Base-by-base conservation (phyloP, 163 green algal species). In the Scenedesmus sp. region DNA sequence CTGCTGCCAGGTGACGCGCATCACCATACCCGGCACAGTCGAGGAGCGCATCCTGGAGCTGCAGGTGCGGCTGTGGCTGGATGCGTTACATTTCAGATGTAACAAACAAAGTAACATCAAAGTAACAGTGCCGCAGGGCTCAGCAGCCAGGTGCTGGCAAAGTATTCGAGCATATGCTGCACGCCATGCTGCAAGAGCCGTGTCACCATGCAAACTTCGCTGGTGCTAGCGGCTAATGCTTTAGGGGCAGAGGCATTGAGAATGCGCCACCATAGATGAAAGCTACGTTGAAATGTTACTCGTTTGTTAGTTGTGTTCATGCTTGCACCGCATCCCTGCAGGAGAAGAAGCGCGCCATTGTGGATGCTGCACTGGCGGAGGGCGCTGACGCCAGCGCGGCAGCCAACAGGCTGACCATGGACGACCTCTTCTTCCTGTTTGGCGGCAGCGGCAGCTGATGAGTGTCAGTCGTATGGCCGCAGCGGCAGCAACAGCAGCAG, bases 41-140 rank as follows among this genome's bases (percentile, higher is more conserved):
- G 97, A 99, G 93, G 97, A 99, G 64, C 91, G 95, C n/a, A 99
- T 99, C 88, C 90, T 99, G 83, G 90, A 96, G 93, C 94, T 99
- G 84, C 97, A 99, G 95, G 93, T 96, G 55, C 8, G 90, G 34
- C 34, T 62, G 4, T 23, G 46, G 12, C 62, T 73, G 62, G 10
- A 64, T 64, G 59, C 59, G 8, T 64, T 64, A 1, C 59, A 15
- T 64, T 15, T 64, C 59, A 64, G 59, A 46, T 46, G 34, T 46
- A 46, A 46, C 34, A 46, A 46, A 46, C 34, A 46, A 46, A 46
- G 34, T 46, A 46, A 46, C 34, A 46, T 46, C 34, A 46, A 46
- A 46, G 34, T 46, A 46, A 46, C 34, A 46, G 34, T 46, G 34
- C 34, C 59, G 59, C 59, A 64, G 59, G 8, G 8, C 8, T 64